Evolutionary conservation across 2,329 filamentous ascomycete genomes (phyloP).

Genomic region (Rugonectria rugulosa): DNA sequence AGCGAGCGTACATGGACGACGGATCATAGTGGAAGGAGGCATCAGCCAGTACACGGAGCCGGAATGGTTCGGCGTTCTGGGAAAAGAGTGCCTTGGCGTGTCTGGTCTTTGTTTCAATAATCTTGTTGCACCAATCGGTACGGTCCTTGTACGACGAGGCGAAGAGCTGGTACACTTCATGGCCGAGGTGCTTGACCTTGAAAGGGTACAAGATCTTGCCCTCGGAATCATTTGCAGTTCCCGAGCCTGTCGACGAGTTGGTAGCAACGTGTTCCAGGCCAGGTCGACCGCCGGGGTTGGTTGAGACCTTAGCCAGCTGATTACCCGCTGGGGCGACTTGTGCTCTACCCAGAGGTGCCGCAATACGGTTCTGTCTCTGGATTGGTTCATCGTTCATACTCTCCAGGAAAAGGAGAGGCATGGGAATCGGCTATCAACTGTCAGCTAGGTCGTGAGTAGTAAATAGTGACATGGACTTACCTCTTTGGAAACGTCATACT

Average conservation of each 20-base stretch:
- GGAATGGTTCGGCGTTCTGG: conserved; percentile 96
- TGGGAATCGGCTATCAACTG: conserved; percentile 77
- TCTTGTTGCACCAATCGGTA: conserved; percentile 90
- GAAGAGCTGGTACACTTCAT: conserved; percentile 91
- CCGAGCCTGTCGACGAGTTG: conserved; percentile 67
- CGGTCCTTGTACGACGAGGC: conserved; percentile 78
- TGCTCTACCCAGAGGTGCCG: conserved; percentile 65
- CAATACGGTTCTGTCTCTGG: conserved; percentile 80
- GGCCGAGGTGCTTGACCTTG: conserved; percentile 92
- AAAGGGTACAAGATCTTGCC: conserved; percentile 92
- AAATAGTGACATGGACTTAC: conserved; percentile 52
- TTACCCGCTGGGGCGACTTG: conserved; percentile 67
- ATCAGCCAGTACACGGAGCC: conserved; percentile 89
- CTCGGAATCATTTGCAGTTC: conserved; percentile 71
- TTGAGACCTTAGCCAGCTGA: conserved; percentile 63
- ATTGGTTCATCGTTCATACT: conserved; percentile 92
- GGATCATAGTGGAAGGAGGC: conserved; percentile 86
- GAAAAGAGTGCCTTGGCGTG: conserved; percentile 88
- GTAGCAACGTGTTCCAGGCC: conserved; percentile 74
- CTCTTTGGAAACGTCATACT: conserved; percentile 94
- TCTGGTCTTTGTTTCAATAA: conserved; percentile 92
- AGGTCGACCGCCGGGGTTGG: conserved; percentile 61
- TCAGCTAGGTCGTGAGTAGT: conserved; percentile 29
- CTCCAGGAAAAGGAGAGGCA: conserved; percentile 93
- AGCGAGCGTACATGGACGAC: conserved; percentile 65